A percentile compares a stretch with the other conserved stretches of the same genome.
phyloP scores from a whole-genome alignment of 2,329 filamentous ascomycete species.

The Ascochyta rabiei region DNA sequence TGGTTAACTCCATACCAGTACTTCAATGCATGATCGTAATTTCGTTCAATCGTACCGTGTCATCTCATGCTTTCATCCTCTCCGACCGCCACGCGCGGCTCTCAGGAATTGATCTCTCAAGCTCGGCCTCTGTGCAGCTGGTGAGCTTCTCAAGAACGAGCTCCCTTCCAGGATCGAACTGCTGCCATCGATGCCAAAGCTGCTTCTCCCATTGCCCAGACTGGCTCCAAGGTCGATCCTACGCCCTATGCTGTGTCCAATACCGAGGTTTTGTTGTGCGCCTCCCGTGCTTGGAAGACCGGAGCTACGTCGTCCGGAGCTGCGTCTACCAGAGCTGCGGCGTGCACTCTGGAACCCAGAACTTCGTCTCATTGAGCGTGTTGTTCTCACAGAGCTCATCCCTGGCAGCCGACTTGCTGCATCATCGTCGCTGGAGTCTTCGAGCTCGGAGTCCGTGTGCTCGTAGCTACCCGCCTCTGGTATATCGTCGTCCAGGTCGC shows the following conservation, averaged over 20 bases:
- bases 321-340: slow-evolving; percentile 25
- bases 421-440: slow-evolving; percentile 45
- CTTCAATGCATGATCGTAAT: slow-evolving; percentile 11
- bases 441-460: slow-evolving; percentile 60
- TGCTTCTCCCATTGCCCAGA: slow-evolving; percentile 35
- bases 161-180: slow-evolving; percentile 47
- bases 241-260: slow-evolving; percentile 6
- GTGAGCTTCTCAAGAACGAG: slow-evolving; percentile 45
- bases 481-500: slow-evolving; percentile 58
- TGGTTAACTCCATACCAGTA: background rate
- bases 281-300: slow-evolving; percentile 3
- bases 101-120: slow-evolving; percentile 40
- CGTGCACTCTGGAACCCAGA: slow-evolving; percentile 29
- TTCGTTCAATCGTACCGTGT: slow-evolving; percentile 9
- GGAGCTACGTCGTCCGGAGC: slow-evolving; percentile 8
- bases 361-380: slow-evolving; percentile 25
- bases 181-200: slow-evolving; percentile 43
- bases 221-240: slow-evolving; percentile 27
- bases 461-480: slow-evolving; percentile 61
- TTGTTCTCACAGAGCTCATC: slow-evolving; percentile 26
- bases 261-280: slow-evolving; percentile 2
- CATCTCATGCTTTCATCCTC: slow-evolving; percentile 14
- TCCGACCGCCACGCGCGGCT: slow-evolving; percentile 24
- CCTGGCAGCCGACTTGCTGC: slow-evolving; percentile 30
- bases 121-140: slow-evolving; percentile 35